Base-by-base conservation (phyloP, 352 stramenopile species). In the Pythium rhizo-oryzae region DNA sequence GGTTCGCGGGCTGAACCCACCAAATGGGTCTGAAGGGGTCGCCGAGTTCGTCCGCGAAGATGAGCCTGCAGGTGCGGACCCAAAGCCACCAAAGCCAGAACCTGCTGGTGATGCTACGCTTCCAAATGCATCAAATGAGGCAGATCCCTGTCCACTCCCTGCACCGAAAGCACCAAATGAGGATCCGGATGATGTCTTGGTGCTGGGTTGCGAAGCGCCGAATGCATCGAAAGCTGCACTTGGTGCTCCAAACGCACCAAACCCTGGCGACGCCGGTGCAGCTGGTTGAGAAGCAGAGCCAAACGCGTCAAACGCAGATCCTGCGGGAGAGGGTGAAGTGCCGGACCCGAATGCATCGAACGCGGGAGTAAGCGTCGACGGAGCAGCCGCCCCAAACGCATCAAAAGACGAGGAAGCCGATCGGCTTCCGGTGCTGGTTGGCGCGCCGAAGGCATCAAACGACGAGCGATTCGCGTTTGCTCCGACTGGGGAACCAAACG, bases 241-340 rank as follows among this genome's bases (percentile, higher is more conserved):
- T 33, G 84, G 79, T 7, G 80, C 76, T 65, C 78, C 77, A 70
- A 89, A 89, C 18, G 76, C 75, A 21, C 69, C 80, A 64, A 65
- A 65, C 24, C 33, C 55, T 35, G 54, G 49, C 8, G 69, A 54
- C 15, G 47, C 19, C n/a, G 66, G 30, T 21, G 65, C 11, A 8
- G 56, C 30, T 11, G 39, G 19, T 28, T 46, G 11, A 9, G 59
- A 16, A 13, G 53, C 24, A 15, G 59, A 44, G 21, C 65, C 66
- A 35, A 72, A 72, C 1, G 65, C 58, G 35, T 67, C 47, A 28
- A 72, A 68, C 8, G 24, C 35, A 33, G 65, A 24, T 18, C 16
- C 11, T 30, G 54, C 9, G 23, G 54, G n/a, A 53, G 70, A 46
- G 18, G 72, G 21, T 9, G 64, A 24, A 12, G 65, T 4, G 21